A percentile compares a stretch with the other conserved stretches of the same genome.
Evolutionary conservation across 2,329 filamentous ascomycete species (phyloP).

Genomic region (Emergomyces pasteurianus): DNA sequence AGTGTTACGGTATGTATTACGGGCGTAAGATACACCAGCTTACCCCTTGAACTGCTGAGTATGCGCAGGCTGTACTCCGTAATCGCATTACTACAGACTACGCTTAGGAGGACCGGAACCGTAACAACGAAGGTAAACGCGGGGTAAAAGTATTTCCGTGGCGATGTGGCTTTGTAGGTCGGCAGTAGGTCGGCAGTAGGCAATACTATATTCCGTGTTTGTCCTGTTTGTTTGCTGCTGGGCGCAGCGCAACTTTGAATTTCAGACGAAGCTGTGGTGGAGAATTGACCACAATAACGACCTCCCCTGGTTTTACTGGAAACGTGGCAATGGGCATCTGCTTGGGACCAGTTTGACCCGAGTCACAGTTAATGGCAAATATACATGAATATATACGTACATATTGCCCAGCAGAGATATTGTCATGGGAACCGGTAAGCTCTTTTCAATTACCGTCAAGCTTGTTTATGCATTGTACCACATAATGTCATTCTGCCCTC

Average conservation of each 20-base stretch:
- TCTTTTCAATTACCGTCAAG: neutral
- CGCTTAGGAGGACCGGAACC: neutral
- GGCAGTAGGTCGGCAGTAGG: neutral
- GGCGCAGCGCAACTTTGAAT: too few species aligned
- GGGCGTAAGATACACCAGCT: neutral
- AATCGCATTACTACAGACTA: neutral
- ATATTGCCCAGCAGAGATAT: neutral
- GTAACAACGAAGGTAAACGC: neutral
- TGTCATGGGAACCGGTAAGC: neutral
- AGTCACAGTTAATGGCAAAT: neutral
- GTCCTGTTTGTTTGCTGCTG: neutral
- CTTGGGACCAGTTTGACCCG: neutral
- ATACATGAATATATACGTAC: neutral
- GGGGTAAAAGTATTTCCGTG: neutral
- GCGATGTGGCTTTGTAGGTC: neutral
- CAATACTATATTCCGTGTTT: neutral
- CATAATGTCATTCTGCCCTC: neutral
- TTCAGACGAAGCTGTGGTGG: too few species aligned
- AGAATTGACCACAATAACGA: too few species aligned
- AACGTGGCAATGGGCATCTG: neutral
- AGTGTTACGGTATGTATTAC: neutral
- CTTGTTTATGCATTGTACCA: neutral
- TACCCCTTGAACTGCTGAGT: too few species aligned
- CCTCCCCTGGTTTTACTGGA: neutral
- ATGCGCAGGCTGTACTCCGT: too few species aligned